Conservation (phyloP, 345 rosid species). For the Stellera chamaejasme region DNA sequence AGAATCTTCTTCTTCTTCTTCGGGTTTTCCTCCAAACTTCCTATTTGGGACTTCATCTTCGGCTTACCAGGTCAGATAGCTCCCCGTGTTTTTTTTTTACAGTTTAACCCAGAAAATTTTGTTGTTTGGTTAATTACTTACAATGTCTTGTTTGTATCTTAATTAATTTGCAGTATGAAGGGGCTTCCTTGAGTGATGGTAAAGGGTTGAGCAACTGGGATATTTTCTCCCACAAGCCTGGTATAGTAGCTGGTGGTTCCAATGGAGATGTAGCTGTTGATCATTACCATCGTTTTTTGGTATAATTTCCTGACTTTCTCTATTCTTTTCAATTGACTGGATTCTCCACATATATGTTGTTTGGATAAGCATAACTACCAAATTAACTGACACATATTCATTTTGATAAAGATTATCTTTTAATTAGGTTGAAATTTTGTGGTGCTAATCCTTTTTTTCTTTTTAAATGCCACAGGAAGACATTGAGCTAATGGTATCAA, state of each 20-base stretch:
- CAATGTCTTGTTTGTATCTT: neutral
- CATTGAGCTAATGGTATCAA: conserved; percentile 16
- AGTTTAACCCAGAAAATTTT: neutral
- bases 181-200: conserved; percentile 41
- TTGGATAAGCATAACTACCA: neutral
- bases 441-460: neutral
- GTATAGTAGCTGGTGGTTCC: conserved; percentile 47
- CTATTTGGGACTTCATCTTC: conserved; percentile 82
- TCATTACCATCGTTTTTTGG: conserved; percentile 22
- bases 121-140: neutral
- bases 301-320: neutral
- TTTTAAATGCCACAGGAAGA: conserved; percentile 17
- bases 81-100: neutral
- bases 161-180: conserved; percentile 29
- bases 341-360: no score
- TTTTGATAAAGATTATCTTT: neutral
- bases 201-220: conserved; percentile 53
- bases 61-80: conserved; percentile 49
- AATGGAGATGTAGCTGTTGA: conserved; percentile 36
- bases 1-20: neutral
- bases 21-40: conserved; percentile 37
- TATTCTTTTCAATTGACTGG: neutral
- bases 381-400: neutral
- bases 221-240: conserved; percentile 31
- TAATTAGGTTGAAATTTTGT: no score